These are phyloP conservation scores for Paspalum notatum DNA, from an alignment of 176 grass and related monocot species.

Conservation along the genomic window DNA sequence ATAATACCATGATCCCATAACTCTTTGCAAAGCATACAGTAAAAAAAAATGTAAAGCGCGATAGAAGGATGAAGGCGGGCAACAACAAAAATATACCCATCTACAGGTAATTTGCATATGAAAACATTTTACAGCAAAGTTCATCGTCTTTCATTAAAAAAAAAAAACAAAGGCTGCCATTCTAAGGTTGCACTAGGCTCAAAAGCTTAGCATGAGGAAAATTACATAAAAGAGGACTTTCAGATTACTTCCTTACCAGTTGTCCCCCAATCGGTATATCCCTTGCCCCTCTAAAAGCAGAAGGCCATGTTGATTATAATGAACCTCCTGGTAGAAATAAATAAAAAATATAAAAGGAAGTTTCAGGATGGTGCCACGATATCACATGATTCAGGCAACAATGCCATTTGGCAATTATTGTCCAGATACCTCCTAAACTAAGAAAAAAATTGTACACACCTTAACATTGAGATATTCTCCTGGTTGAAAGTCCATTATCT, in stretches of 20 bases:
- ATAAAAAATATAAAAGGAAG: slow-evolving; percentile 21
- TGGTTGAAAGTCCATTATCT: slow-evolving; percentile 99
- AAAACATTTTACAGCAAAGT: background rate
- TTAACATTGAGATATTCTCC: slow-evolving; percentile 99
- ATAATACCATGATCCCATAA: background rate
- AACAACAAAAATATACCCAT: background rate
- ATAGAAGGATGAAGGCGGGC: background rate
- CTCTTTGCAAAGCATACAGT: slow-evolving; percentile 20
- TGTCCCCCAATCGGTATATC: slow-evolving; percentile 89
- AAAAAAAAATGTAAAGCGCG: background rate
- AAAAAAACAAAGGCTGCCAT: slow-evolving; percentile 2
- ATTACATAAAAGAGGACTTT: slow-evolving; percentile 10
- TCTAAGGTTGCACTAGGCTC: slow-evolving; percentile 14
- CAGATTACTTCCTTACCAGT: slow-evolving; percentile 63
- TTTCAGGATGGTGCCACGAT: slow-evolving; percentile 4
- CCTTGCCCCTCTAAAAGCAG: slow-evolving; percentile 95
- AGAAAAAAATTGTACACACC: slow-evolving; percentile 50
- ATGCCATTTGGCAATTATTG: background rate
- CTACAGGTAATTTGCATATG: background rate
- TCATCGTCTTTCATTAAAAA: slow-evolving; percentile 13
- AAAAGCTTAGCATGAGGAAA: slow-evolving; percentile 4
- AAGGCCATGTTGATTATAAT: slow-evolving; percentile 98
- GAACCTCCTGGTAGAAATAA: slow-evolving; percentile 76
- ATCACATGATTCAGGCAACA: slow-evolving; percentile 3
- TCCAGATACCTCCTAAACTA: background rate